A percentile compares a stretch with the other conserved stretches of the same genome.
Conservation (phyloP, 2,329 filamentous ascomycete genomes). For the Blastomyces gilchristii region DNA sequence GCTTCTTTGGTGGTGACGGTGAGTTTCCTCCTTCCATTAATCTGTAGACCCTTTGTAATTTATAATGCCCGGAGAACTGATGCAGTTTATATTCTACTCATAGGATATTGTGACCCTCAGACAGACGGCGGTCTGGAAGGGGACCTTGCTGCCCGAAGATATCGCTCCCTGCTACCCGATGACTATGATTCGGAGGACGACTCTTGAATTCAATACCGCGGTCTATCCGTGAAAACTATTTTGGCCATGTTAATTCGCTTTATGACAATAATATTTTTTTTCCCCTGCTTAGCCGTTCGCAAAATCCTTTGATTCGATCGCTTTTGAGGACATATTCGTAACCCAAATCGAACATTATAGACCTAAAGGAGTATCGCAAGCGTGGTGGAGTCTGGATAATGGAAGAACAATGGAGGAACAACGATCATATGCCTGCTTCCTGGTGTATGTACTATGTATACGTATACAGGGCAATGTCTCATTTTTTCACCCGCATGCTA, state of each 20-base stretch:
- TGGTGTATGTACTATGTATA: neutral
- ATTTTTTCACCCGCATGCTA: neutral
- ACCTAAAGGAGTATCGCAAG: neutral
- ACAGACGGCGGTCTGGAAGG: constrained; percentile 81
- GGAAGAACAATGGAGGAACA: neutral
- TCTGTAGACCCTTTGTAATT: neutral
- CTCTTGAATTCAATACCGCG: constrained; percentile 12
- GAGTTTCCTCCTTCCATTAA: constrained; percentile 21
- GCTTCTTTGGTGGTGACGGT: constrained; percentile 71
- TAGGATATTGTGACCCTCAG: constrained; percentile 75
- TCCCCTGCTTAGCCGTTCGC: constrained; percentile 2
- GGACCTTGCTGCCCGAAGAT: constrained; percentile 69
- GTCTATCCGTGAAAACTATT: neutral
- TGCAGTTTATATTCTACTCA: constrained; percentile 14
- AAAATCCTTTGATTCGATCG: neutral
- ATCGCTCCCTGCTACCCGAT: constrained; percentile 65
- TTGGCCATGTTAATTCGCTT: neutral
- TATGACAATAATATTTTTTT: neutral
- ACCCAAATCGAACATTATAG: neutral
- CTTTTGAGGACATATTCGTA: neutral
- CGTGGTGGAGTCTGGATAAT: neutral
- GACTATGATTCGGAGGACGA: constrained; percentile 63
- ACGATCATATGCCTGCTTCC: neutral
- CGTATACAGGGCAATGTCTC: neutral
- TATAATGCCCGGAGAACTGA: neutral